These are phyloP conservation scores for Nicotiana undulata DNA, from an alignment of 257 asterid species.

Conservation along the genomic window DNA sequence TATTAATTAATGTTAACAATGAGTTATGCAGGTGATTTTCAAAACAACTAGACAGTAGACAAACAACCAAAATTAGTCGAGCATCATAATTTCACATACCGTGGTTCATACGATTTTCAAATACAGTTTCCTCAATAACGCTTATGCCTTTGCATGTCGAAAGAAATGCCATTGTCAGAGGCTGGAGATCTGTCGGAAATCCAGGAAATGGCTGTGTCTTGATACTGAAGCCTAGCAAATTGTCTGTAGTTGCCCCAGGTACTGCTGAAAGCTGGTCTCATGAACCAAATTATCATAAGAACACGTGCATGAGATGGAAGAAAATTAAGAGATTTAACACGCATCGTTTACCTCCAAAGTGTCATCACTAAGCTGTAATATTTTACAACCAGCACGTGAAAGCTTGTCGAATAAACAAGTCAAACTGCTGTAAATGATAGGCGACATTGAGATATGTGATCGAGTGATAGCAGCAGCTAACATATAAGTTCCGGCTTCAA, in stretches of 20 bases:
- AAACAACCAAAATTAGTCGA: not conserved
- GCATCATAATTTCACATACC: constrained; percentile 16
- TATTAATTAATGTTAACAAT: no score
- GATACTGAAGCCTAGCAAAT: constrained; percentile 20
- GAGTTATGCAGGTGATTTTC: not conserved
- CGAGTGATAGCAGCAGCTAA: constrained; percentile 45
- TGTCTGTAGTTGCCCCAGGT: constrained; percentile 4
- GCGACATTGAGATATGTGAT: constrained; percentile 30
- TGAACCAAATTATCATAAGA: constrained; percentile 4
- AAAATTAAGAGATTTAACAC: not conserved
- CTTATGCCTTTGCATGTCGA: constrained; percentile 33
- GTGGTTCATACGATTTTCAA: constrained; percentile 40
- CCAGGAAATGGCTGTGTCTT: constrained; percentile 35
- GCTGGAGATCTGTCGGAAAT: constrained; percentile 50
- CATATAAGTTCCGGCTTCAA: constrained; percentile 35
- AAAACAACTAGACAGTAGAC: not conserved
- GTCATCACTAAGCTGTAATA: constrained; percentile 10
- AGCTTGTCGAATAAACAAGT: constrained; percentile 23
- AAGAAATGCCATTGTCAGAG: constrained; percentile 32
- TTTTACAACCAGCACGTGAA: constrained; percentile 26
- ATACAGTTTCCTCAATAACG: constrained; percentile 31
- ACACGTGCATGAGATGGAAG: not conserved
- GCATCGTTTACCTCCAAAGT: constrained; percentile 20
- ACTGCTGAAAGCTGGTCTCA: constrained; percentile 22
- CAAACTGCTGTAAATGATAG: constrained; percentile 11